Evolutionary conservation across 306 rosid genomes (phyloP).

Genomic region (Trifolium fragiferum): DNA sequence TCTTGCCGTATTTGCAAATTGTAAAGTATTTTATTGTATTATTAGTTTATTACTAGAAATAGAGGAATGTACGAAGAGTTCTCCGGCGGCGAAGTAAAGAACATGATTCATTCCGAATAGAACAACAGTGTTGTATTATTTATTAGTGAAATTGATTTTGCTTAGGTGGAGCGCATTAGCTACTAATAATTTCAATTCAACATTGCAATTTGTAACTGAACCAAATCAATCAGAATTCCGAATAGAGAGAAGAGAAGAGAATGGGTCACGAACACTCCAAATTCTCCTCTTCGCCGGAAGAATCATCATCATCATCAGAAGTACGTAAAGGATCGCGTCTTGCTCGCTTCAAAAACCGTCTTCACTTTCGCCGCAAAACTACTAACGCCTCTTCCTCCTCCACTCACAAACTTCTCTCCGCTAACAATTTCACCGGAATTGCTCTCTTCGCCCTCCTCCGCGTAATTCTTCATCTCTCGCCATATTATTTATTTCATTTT

Average conservation of each 20-base stretch:
- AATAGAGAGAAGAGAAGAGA: not conserved
- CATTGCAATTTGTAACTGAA: no score
- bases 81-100: no score
- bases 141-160: no score
- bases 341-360: conserved; percentile 64
- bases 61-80: no score
- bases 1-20: no score
- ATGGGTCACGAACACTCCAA: conserved; percentile 78
- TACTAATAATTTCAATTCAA: no score
- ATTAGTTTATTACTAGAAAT: no score
- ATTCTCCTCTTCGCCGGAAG: not conserved
- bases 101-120: no score
- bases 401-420: conserved; percentile 48
- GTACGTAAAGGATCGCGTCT: conserved; percentile 48
- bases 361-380: conserved; percentile 38
- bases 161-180: no score
- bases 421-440: conserved; percentile 74
- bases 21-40: no score
- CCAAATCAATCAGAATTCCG: no score
- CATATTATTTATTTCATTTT: not conserved
- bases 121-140: no score
- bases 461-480: not conserved
- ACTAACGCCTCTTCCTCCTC: conserved; percentile 35
- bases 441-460: conserved; percentile 71
- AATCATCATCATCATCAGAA: conserved; percentile 1